Conservation (phyloP, 176 grass and related monocot species). For the Puccinellia tenuiflora region DNA sequence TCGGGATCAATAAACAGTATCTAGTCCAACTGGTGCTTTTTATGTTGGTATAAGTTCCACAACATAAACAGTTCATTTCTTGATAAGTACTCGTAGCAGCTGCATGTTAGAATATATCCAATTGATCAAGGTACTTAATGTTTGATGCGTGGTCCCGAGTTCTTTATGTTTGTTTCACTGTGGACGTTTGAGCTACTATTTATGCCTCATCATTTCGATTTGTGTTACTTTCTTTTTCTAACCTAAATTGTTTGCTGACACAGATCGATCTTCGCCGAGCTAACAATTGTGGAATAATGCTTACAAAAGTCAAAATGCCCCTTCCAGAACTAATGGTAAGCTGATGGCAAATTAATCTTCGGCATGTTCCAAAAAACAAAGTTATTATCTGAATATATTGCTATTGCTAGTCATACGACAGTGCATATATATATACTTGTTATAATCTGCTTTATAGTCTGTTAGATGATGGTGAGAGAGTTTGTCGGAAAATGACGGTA, state of each 20-base stretch:
- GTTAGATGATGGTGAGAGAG: background rate
- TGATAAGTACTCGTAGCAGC: background rate
- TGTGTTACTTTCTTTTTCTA: constrained; percentile 14
- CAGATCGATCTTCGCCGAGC: constrained; percentile 96
- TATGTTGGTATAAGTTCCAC: background rate
- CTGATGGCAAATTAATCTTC: background rate
- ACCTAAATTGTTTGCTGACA: constrained; percentile 18
- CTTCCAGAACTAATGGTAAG: constrained; percentile 86
- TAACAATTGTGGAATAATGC: constrained; percentile 99
- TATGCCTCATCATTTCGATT: constrained; percentile 4
- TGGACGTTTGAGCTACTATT: background rate
- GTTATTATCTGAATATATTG: constrained; percentile 6
- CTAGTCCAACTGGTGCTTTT: background rate
- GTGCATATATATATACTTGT: background rate
- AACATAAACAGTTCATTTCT: constrained; percentile 16
- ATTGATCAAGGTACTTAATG: constrained; percentile 3
- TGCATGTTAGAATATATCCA: background rate
- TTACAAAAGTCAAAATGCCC: constrained; percentile 99
- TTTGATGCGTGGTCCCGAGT: background rate
- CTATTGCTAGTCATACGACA: background rate
- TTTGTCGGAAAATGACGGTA: background rate
- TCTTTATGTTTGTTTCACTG: background rate
- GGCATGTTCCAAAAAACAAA: background rate
- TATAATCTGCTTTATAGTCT: background rate
- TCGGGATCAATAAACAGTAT: background rate